Evolutionary conservation across 805 yeast species (phyloP).

Genomic region (Lipomyces mesembrius): DNA sequence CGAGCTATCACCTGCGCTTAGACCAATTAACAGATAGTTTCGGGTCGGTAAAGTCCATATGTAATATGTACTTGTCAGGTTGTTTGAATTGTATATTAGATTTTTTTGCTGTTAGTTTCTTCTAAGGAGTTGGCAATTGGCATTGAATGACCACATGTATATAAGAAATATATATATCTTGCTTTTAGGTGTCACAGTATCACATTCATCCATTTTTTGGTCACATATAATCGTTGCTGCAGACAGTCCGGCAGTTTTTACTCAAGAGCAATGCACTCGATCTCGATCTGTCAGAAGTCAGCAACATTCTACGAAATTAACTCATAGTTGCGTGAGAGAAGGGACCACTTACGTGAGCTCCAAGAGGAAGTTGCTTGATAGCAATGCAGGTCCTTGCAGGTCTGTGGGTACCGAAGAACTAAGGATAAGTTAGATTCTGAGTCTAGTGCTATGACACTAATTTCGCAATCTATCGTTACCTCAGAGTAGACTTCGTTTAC

Average conservation of each 20-base stretch:
- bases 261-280: conserved; percentile 90
- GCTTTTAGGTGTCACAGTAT: background rate
- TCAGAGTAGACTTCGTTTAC: conserved; percentile 82
- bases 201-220: background rate
- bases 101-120: background rate
- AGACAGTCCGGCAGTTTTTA: conserved; percentile 19
- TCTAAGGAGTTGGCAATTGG: conserved; percentile 2
- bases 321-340: background rate
- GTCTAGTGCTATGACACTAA: background rate
- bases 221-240: background rate
- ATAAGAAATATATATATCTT: background rate
- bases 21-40: background rate
- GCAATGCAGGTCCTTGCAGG: conserved; percentile 99
- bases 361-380: conserved; percentile 86
- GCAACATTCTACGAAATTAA: conserved; percentile 23
- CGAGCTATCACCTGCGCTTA: background rate
- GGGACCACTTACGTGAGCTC: conserved; percentile 57
- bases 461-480: conserved; percentile 33
- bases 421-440: conserved; percentile 31
- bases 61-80: background rate
- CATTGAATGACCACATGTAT: background rate
- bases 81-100: conserved; percentile 6
- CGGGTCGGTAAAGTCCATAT: background rate
- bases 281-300: conserved; percentile 57
- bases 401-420: conserved; percentile 74